These are phyloP conservation scores for Eucalyptus erythrocorys DNA, from an alignment of 345 rosid genomes.

Conservation along the genomic window DNA sequence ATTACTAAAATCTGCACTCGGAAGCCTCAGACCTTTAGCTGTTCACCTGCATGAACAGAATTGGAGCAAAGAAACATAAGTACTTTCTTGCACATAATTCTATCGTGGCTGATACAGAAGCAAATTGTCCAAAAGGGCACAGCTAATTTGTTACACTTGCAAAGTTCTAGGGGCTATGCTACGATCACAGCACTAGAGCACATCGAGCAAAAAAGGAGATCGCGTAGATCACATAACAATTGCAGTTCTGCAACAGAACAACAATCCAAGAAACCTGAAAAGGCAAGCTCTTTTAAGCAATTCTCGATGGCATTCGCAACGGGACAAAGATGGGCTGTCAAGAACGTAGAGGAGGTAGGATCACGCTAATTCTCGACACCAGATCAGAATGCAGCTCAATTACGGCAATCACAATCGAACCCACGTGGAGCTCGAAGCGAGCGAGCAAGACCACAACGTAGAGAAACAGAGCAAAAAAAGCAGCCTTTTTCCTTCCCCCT, in stretches of 20 bases:
- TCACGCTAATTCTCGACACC: not conserved
- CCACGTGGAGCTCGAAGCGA: not conserved
- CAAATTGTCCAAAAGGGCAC: not conserved
- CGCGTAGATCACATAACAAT: not conserved
- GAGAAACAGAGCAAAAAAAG: not conserved
- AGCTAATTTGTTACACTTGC: not conserved
- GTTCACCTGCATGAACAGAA: not conserved
- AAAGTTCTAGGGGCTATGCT: not conserved
- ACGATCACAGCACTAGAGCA: not conserved
- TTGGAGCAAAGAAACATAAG: not conserved
- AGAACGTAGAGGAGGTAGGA: no score
- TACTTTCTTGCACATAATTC: not conserved
- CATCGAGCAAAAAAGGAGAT: not conserved
- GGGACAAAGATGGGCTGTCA: no score
- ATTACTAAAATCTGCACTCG: not conserved
- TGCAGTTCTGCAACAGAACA: not conserved
- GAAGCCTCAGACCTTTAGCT: not conserved
- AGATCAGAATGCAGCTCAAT: not conserved
- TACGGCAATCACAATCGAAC: not conserved
- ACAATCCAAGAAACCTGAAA: not conserved
- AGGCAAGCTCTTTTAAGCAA: not conserved
- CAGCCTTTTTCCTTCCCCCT: not conserved
- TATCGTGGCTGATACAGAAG: not conserved
- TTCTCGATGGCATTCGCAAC: not conserved
- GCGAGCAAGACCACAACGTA: not conserved